phyloP scores from a whole-genome alignment of 2,329 filamentous ascomycete genomes.

The Fusarium odoratissimum region DNA sequence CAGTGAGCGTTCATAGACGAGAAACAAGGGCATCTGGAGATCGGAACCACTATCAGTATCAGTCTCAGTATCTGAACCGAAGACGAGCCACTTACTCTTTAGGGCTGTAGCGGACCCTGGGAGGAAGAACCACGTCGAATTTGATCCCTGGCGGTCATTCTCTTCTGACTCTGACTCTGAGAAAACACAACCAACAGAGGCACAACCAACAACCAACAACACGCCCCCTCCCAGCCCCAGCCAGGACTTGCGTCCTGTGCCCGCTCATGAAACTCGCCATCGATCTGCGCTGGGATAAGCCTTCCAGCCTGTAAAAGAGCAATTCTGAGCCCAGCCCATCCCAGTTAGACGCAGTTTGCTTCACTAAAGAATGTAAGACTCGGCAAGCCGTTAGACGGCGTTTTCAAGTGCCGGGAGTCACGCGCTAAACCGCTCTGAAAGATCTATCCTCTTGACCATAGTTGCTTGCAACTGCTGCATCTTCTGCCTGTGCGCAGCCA shows the following conservation, averaged over 20 bases:
- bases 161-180: neutral
- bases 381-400: conserved; percentile 25
- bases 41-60: neutral
- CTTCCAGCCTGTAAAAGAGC: conserved; percentile 18
- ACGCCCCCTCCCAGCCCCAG: conserved; percentile 9
- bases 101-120: neutral
- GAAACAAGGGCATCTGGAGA: neutral
- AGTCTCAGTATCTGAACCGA: neutral
- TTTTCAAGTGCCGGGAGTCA: conserved; percentile 28
- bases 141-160: neutral
- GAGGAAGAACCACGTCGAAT: neutral
- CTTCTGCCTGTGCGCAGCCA: conserved; percentile 1
- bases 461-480: neutral
- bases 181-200: conserved; percentile 13
- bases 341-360: conserved; percentile 8
- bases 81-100: conserved; percentile 12
- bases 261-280: conserved; percentile 32
- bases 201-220: neutral
- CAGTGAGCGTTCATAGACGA: neutral
- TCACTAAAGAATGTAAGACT: conserved; percentile 20
- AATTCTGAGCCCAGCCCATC: neutral
- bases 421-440: conserved; percentile 6
- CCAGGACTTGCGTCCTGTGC: neutral
- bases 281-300: conserved; percentile 37
- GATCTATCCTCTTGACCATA: neutral